phyloP scores from a whole-genome alignment of 2,329 filamentous ascomycete species.

The Cladosporium cucumerinum region DNA sequence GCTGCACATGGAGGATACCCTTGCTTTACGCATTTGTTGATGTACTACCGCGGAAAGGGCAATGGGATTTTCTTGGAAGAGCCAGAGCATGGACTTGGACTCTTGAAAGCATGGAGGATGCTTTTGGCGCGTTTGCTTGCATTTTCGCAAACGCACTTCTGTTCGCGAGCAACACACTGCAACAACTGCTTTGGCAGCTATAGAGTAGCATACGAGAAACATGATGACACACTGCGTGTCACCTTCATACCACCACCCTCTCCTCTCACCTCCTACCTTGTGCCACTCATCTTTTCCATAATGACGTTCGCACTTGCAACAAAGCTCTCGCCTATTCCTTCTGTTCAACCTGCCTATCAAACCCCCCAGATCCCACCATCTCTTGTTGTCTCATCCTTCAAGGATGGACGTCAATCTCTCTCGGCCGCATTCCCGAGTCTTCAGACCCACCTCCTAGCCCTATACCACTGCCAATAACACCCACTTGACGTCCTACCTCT shows the following conservation, averaged over 20 bases:
- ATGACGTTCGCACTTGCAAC: background rate
- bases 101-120: constrained; percentile 7
- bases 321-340: background rate
- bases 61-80: background rate
- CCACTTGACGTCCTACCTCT: background rate
- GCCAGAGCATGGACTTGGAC: background rate
- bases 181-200: background rate
- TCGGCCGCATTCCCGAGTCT: background rate
- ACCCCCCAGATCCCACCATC: background rate
- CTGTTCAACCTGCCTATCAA: constrained; percentile 1
- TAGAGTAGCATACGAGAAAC: constrained; percentile 8
- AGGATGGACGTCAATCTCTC: background rate
- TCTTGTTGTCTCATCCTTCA: background rate
- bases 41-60: constrained; percentile 1
- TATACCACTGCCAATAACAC: background rate
- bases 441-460: background rate
- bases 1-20: constrained; percentile 11
- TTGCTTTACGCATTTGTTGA: constrained; percentile 8
- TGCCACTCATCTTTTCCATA: background rate
- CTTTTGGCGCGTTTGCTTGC: constrained; percentile 6
- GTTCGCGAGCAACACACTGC: background rate
- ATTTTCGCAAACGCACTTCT: background rate
- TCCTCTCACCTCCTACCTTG: background rate
- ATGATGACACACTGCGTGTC: constrained; percentile 6
- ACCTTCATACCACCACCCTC: constrained; percentile 1